A percentile compares a stretch with the other conserved stretches of the same genome.
phyloP scores from a whole-genome alignment of 2,329 filamentous ascomycete species.

The Graphium sp. region DNA sequence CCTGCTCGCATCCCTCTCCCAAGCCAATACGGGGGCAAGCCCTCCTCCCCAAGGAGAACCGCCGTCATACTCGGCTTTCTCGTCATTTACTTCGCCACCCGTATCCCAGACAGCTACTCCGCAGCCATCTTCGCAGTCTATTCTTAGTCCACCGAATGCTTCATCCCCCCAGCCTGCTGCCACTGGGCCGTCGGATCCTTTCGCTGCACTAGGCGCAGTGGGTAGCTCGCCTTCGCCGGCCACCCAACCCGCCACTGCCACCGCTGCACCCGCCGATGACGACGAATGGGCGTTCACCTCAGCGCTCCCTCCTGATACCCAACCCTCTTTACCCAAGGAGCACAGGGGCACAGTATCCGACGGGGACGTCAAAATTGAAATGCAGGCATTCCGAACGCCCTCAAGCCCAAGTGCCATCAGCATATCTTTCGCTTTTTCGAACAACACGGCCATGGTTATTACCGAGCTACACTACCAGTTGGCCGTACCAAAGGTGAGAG shows the following conservation, averaged over 20 bases:
- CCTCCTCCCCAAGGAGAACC: slow-evolving; percentile 19
- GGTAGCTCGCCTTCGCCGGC: slow-evolving; percentile 9
- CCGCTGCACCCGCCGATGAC: slow-evolving; percentile 38
- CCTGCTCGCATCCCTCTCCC: slow-evolving; percentile 45
- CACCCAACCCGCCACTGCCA: slow-evolving; percentile 9
- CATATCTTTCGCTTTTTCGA: slow-evolving; percentile 70
- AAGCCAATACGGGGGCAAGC: slow-evolving; percentile 35
- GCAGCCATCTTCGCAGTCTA: slow-evolving; percentile 27
- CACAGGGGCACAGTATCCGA: slow-evolving; percentile 54
- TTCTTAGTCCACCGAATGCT: slow-evolving; percentile 25
- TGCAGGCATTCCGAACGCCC: slow-evolving; percentile 47
- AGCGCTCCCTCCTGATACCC: slow-evolving; percentile 47
- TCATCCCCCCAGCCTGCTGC: slow-evolving; percentile 19
- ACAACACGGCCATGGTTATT: slow-evolving; percentile 54
- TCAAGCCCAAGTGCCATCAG: slow-evolving; percentile 40
- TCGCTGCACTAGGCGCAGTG: slow-evolving; percentile 25
- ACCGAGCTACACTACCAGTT: slow-evolving; percentile 77
- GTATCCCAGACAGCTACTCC: slow-evolving; percentile 35
- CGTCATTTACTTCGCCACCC: slow-evolving; percentile 34
- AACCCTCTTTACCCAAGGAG: slow-evolving; percentile 34
- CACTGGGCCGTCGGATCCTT: slow-evolving; percentile 27
- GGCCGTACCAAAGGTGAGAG: slow-evolving; percentile 81
- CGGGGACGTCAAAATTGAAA: slow-evolving; percentile 53
- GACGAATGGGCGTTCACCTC: slow-evolving; percentile 94
- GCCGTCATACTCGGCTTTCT: slow-evolving; percentile 34